A percentile compares a stretch with the other conserved stretches of the same genome.
These are phyloP conservation scores for Vanrija sp. DNA, from an alignment of 1,284 basidiomycete species.

Conservation along the genomic window DNA sequence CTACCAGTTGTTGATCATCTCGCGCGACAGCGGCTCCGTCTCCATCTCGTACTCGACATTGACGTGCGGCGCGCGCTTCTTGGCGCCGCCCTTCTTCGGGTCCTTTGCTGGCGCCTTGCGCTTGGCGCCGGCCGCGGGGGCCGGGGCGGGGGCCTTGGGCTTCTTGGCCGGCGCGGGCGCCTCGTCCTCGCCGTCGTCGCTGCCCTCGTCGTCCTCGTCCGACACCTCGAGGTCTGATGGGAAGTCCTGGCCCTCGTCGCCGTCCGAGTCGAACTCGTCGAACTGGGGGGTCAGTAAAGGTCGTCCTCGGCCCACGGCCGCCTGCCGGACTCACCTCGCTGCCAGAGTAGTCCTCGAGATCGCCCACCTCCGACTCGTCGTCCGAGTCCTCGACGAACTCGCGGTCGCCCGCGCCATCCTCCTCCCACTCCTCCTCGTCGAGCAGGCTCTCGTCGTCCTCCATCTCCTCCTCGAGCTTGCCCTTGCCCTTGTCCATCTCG, in stretches of 20 bases:
- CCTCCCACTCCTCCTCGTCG: conserved; percentile 57
- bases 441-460: conserved; percentile 56
- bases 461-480: conserved; percentile 54
- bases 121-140: conserved; percentile 33
- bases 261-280: conserved; percentile 47
- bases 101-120: conserved; percentile 52
- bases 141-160: conserved; percentile 8
- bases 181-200: conserved; percentile 49
- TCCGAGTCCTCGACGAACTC: conserved; percentile 77
- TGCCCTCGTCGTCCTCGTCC: conserved; percentile 40
- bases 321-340: conserved; percentile 38
- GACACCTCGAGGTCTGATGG: conserved; percentile 46
- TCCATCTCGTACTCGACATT: conserved; percentile 96
- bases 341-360: conserved; percentile 59
- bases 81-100: conserved; percentile 54
- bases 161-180: conserved; percentile 4
- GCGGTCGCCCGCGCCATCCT: conserved; percentile 52
- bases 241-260: conserved; percentile 32
- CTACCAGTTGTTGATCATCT: conserved; percentile 52
- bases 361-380: conserved; percentile 55
- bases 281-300: conserved; percentile 20
- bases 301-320: rapidly evolving
- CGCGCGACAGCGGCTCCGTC: conserved; percentile 62
- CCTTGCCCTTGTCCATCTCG: conserved; percentile 63
- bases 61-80: conserved; percentile 60